These are phyloP conservation scores for Marasmius tenuissimus DNA, from an alignment of 1,284 basidiomycete species.

Conservation along the genomic window DNA sequence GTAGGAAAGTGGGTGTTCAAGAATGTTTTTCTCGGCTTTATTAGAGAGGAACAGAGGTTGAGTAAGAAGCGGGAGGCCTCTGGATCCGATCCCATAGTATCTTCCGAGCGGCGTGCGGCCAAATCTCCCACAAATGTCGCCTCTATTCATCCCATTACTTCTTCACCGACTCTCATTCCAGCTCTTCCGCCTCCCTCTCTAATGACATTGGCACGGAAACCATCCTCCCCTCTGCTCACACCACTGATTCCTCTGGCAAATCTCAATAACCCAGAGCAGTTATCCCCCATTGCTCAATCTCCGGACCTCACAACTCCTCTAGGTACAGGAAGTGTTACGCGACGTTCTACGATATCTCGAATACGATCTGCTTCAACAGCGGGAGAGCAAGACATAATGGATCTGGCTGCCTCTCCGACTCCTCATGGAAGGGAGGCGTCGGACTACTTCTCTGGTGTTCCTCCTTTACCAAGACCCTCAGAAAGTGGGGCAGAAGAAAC, in stretches of 20 bases:
- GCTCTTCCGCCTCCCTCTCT: constrained; percentile 56
- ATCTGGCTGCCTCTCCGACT: constrained; percentile 16
- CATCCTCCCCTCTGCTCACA: constrained; percentile 51
- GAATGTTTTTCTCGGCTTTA: constrained; percentile 72
- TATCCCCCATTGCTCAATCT: constrained; percentile 34
- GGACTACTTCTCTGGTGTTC: constrained; percentile 55
- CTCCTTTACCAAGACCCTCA: constrained; percentile 38
- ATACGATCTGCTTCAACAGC: constrained; percentile 21
- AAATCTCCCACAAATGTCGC: background rate
- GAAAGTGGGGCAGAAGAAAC: constrained; percentile 7
- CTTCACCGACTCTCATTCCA: constrained; percentile 63
- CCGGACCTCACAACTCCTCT: constrained; percentile 28
- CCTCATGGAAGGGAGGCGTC: background rate
- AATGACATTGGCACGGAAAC: constrained; percentile 30
- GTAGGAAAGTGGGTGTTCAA: constrained; percentile 79
- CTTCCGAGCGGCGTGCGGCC: background rate
- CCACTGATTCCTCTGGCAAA: constrained; percentile 56
- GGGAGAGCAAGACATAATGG: constrained; percentile 18
- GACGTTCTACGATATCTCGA: background rate
- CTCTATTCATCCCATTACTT: constrained; percentile 34
- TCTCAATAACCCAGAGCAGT: constrained; percentile 22
- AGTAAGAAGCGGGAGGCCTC: constrained; percentile 4
- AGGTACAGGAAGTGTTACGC: constrained; percentile 5
- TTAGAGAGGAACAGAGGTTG: constrained; percentile 59
- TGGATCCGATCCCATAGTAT: background rate